Conservation (phyloP, 1,139 yeast species). For the Geotrichum europaeum region DNA sequence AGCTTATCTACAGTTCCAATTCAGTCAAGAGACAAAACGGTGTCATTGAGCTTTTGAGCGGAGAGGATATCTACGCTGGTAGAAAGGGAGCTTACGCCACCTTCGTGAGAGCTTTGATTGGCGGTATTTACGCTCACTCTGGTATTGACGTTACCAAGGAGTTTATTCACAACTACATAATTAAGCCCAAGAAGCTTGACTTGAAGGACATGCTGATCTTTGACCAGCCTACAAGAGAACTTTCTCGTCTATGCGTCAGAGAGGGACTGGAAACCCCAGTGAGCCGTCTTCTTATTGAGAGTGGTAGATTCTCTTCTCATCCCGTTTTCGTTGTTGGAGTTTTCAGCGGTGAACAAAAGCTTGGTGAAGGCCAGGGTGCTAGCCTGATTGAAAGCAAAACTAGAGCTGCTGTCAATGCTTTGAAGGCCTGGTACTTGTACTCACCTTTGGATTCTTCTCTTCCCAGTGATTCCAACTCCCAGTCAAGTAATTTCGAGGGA, state of each 20-base stretch:
- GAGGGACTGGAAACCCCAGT: slow-evolving; percentile 72
- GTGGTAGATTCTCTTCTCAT: slow-evolving; percentile 79
- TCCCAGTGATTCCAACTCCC: slow-evolving; percentile 52
- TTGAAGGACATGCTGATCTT: slow-evolving; percentile 70
- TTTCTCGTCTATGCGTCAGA: slow-evolving; percentile 70
- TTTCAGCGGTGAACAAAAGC: slow-evolving; percentile 71
- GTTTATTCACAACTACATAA: slow-evolving; percentile 65
- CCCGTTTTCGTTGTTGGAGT: slow-evolving; percentile 92
- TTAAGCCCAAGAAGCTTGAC: slow-evolving; percentile 67
- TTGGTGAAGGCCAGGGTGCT: slow-evolving; percentile 96
- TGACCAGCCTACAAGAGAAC: slow-evolving; percentile 79
- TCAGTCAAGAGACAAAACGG: slow-evolving; percentile 38
- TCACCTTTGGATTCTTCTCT: slow-evolving; percentile 41
- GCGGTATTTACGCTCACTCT: slow-evolving; percentile 39
- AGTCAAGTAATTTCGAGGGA: slow-evolving; percentile 31
- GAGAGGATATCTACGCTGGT: slow-evolving; percentile 32
- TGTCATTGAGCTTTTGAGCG: slow-evolving; percentile 35
- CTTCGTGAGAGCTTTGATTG: slow-evolving; percentile 47
- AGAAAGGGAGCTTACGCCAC: slow-evolving; percentile 41
- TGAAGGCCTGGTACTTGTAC: slow-evolving; percentile 69
- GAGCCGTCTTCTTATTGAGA: slow-evolving; percentile 81
- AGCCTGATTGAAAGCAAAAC: slow-evolving; percentile 87
- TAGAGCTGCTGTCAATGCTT: slow-evolving; percentile 84
- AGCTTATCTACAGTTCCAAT: slow-evolving; percentile 30
- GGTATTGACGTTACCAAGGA: slow-evolving; percentile 57